Conservation (phyloP, 352 stramenopile species). For the Phytophthora colocasiae region DNA sequence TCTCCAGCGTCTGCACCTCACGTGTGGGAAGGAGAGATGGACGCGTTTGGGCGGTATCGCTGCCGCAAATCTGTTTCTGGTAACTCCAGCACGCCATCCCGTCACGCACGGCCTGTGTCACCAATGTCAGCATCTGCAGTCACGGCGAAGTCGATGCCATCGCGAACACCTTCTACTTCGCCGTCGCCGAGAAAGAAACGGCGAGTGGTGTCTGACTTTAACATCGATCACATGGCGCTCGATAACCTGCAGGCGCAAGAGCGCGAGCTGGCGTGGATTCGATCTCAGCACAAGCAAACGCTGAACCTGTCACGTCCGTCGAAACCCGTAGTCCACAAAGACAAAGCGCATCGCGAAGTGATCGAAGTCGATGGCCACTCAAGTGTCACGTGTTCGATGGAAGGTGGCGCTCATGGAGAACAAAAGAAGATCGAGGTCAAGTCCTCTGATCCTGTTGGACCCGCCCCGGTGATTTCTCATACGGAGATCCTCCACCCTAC, state of each 20-base stretch:
- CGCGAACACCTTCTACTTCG: not conserved
- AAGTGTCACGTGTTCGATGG: constrained; percentile 6
- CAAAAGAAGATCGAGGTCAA: constrained; percentile 4
- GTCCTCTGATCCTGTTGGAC: not conserved
- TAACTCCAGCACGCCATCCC: not conserved
- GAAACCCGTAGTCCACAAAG: constrained; percentile 15
- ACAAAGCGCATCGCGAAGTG: constrained; percentile 17
- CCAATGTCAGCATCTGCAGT: constrained; percentile 5
- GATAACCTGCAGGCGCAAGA: constrained; percentile 48
- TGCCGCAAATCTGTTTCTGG: constrained; percentile 26
- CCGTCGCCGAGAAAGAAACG: constrained; percentile 33
- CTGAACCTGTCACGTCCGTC: constrained; percentile 6
- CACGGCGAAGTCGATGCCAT: constrained; percentile 1
- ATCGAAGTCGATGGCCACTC: constrained; percentile 26
- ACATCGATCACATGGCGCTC: constrained; percentile 35
- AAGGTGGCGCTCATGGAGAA: not conserved
- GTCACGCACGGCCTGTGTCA: not conserved
- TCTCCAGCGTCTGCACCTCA: not conserved
- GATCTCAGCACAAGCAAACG: constrained; percentile 35
- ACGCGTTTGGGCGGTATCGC: constrained; percentile 14
- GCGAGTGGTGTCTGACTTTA: constrained; percentile 29
- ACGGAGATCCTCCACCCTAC: constrained; percentile 35
- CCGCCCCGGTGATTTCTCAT: not conserved
- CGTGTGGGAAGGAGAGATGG: constrained; percentile 12
- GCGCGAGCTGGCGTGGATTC: constrained; percentile 47